phyloP scores from a whole-genome alignment of 257 asterid species.

The Petunia axillaris region DNA sequence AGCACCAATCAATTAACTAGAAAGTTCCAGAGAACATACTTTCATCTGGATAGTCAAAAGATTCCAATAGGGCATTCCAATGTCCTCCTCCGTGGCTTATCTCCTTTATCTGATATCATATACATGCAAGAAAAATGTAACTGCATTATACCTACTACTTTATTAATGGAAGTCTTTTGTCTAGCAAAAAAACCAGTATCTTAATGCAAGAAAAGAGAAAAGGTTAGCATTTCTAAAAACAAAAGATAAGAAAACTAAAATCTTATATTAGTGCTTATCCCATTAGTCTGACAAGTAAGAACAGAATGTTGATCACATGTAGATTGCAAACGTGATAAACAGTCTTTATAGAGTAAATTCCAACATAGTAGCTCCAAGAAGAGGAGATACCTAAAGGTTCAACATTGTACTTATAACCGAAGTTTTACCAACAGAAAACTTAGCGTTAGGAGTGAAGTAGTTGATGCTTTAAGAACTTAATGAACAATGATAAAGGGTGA shows the following conservation, averaged over 20 bases:
- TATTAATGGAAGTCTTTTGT: background rate
- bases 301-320: background rate
- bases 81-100: constrained; percentile 31
- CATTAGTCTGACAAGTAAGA: background rate
- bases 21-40: constrained; percentile 45
- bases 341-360: background rate
- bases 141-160: background rate
- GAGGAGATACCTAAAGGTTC: constrained; percentile 3
- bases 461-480: no score
- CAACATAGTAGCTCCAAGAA: background rate
- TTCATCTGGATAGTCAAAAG: constrained; percentile 65
- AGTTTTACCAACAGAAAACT: background rate
- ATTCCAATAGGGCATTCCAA: constrained; percentile 36
- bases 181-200: background rate
- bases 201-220: background rate
- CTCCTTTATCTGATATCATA: constrained; percentile 47
- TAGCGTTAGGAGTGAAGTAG: no score
- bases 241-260: background rate
- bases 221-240: background rate
- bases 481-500: no score
- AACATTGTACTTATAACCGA: background rate
- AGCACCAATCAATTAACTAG: background rate
- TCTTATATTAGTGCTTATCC: background rate
- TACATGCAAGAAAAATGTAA: constrained; percentile 13
- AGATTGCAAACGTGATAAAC: background rate